Conservation (phyloP, 345 rosid genomes). For the Euphorbia lathyris region DNA sequence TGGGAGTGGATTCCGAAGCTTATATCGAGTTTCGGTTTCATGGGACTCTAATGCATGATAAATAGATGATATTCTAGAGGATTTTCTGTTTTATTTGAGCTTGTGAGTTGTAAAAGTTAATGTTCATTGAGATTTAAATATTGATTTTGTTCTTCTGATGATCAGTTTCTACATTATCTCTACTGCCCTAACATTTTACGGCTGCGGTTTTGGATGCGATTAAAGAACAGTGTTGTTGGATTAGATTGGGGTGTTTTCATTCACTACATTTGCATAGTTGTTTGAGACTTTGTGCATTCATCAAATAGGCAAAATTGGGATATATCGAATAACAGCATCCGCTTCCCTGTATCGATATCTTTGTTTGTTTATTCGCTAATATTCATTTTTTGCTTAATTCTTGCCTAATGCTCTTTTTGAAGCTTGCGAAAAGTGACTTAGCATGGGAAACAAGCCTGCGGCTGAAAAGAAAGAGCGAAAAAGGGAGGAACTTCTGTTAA, state of each 20-base stretch:
- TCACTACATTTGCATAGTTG: not conserved
- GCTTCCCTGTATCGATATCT: not conserved
- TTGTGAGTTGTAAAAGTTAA: not conserved
- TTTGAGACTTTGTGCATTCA: not conserved
- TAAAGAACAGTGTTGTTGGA: not conserved
- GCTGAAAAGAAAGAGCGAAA: conserved; percentile 36
- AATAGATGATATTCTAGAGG: not conserved
- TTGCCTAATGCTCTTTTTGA: conserved; percentile 5
- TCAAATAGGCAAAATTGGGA: not conserved
- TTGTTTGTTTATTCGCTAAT: not conserved
- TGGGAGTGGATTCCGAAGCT: not conserved
- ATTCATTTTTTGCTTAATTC: not conserved
- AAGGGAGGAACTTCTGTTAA: conserved; percentile 49
- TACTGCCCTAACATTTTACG: not conserved
- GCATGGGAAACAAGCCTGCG: conserved; percentile 72
- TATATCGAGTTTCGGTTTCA: not conserved
- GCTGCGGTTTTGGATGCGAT: not conserved
- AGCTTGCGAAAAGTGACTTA: conserved; percentile 15
- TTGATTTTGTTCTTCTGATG: not conserved
- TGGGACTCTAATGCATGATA: not conserved
- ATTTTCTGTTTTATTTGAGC: not conserved
- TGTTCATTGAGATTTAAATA: not conserved
- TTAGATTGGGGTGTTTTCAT: not conserved
- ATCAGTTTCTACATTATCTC: not conserved
- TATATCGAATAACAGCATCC: not conserved